Conservation (phyloP, 495 filamentous ascomycete species). For the Neurospora pannonica region DNA sequence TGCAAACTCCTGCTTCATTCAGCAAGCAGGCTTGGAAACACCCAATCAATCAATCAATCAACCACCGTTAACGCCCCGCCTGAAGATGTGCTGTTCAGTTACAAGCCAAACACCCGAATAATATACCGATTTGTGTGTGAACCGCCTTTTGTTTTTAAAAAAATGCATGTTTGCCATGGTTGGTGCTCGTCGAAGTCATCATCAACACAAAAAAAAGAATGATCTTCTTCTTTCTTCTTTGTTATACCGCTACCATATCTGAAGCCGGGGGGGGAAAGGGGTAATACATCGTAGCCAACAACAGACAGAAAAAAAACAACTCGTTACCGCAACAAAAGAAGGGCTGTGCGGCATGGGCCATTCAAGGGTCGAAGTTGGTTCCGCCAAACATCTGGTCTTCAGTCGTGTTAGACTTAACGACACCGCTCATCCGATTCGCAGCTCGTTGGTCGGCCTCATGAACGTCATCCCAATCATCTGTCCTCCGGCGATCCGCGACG, state of each 20-base stretch:
- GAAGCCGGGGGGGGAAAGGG: not conserved
- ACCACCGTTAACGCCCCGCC: not conserved
- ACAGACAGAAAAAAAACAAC: slow-evolving; percentile 12
- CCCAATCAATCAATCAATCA: not conserved
- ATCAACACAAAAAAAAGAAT: not conserved
- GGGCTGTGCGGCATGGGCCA: not conserved
- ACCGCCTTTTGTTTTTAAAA: not conserved
- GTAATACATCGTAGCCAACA: not conserved
- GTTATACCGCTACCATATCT: not conserved
- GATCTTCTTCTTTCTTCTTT: not conserved
- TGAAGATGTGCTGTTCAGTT: not conserved
- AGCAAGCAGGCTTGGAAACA: not conserved
- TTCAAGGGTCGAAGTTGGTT: slow-evolving; percentile 55
- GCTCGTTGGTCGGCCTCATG: slow-evolving; percentile 33
- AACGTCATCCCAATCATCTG: slow-evolving; percentile 40
- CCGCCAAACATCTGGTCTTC: slow-evolving; percentile 66
- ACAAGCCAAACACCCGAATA: not conserved
- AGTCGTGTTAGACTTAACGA: slow-evolving; percentile 54
- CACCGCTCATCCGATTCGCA: slow-evolving; percentile 62
- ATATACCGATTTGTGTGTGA: not conserved
- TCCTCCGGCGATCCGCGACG: slow-evolving; percentile 33
- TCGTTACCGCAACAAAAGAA: slow-evolving; percentile 5
- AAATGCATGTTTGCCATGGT: not conserved
- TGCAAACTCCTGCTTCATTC: not conserved
- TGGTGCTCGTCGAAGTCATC: not conserved